Percentiles rank a stretch among this genome's conserved stretches.
phyloP scores from a whole-genome alignment of 345 rosid species.

The Rhizophora apiculata region DNA sequence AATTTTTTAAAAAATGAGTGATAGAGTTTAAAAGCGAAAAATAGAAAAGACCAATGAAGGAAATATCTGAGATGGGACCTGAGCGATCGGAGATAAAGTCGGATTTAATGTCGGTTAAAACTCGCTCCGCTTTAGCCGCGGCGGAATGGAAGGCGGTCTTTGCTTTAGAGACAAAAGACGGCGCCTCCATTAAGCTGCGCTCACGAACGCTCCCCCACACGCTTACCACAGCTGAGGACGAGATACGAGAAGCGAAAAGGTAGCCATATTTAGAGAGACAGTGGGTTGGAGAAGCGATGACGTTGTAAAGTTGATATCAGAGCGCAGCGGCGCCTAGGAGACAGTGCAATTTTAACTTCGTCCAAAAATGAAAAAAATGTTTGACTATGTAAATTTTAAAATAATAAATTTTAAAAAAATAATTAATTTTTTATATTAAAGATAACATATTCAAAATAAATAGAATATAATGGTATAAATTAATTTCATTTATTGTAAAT shows the following conservation, averaged over 20 bases:
- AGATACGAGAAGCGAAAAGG: not conserved
- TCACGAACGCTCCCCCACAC: constrained; percentile 10
- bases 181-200: constrained; percentile 49
- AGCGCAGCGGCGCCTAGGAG: not conserved
- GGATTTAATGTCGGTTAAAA: constrained; percentile 48
- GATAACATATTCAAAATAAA: too few relatives aligned
- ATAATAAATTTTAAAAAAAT: too few relatives aligned
- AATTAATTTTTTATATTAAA: too few relatives aligned
- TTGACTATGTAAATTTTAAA: not conserved
- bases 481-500: too few relatives aligned
- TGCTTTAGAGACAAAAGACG: constrained; percentile 82
- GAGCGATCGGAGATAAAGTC: constrained; percentile 74
- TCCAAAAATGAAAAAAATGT: too few relatives aligned
- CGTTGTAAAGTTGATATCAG: too few relatives aligned
- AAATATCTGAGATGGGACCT: constrained; percentile 35
- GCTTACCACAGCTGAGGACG: not conserved
- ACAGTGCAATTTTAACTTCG: not conserved
- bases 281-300: not conserved
- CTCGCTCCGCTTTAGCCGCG: constrained; percentile 98
- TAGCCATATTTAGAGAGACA: constrained; percentile 9
- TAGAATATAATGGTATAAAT: too few relatives aligned
- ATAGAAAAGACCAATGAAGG: constrained; percentile 1
- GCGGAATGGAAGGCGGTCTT: constrained; percentile 91
- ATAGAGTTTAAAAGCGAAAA: not conserved
- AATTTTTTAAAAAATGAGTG: not conserved